Conservation (phyloP, 2,329 filamentous ascomycete species). For the Taxawa tesnikishii region DNA sequence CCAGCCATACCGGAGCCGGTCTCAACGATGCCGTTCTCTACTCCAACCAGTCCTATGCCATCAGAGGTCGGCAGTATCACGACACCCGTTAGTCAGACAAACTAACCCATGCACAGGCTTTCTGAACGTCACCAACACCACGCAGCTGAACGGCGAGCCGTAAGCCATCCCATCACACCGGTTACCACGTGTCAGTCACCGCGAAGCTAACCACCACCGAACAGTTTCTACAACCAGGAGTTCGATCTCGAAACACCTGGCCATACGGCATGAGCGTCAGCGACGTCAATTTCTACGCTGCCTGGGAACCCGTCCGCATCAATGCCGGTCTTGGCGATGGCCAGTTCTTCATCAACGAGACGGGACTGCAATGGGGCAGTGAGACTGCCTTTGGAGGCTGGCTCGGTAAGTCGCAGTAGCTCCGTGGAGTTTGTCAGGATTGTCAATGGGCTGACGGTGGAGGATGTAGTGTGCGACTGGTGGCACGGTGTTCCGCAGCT, state of each 20-base stretch:
- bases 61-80: too few species aligned
- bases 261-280: slow-evolving; percentile 12
- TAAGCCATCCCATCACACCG: too few species aligned
- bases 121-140: slow-evolving; percentile 15
- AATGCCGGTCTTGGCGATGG: slow-evolving; percentile 55
- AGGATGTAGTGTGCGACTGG: slow-evolving; percentile 16
- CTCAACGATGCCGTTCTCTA: slow-evolving; percentile 16
- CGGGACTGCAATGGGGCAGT: slow-evolving; percentile 19
- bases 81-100: too few species aligned
- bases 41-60: slow-evolving; percentile 7
- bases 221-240: slow-evolving; percentile 12
- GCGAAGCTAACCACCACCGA: too few species aligned
- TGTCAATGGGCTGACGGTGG: slow-evolving; percentile 1
- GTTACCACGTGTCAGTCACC: too few species aligned
- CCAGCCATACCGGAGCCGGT: slow-evolving; percentile 12
- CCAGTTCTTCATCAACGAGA: slow-evolving; percentile 56
- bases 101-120: too few species aligned
- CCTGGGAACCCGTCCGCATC: slow-evolving; percentile 20
- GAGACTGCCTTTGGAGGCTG: slow-evolving; percentile 16
- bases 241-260: slow-evolving; percentile 18
- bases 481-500: slow-evolving; percentile 21
- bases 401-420: slow-evolving; percentile 15
- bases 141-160: slow-evolving; percentile 9
- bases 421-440: too few species aligned
- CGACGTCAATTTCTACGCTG: slow-evolving; percentile 15